Percentiles rank a stretch among this genome's conserved stretches.
Evolutionary conservation across 306 rosid genomes (phyloP).

Genomic region (Sindora glabra): DNA sequence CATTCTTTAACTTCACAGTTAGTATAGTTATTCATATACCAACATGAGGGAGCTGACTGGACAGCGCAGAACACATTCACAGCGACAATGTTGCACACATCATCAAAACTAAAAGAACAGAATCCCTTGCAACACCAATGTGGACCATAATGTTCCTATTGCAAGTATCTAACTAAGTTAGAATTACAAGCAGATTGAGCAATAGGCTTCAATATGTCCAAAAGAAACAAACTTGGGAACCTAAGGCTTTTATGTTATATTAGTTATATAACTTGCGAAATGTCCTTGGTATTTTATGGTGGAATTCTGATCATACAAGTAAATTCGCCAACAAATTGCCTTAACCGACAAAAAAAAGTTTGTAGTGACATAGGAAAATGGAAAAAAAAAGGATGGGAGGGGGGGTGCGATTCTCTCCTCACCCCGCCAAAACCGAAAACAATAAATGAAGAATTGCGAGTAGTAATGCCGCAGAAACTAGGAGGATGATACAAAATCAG

Average conservation of each 20-base stretch:
- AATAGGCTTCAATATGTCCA: background rate
- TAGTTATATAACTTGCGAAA: background rate
- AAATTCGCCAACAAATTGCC: background rate
- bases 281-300: background rate
- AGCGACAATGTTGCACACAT: slow-evolving; percentile 1
- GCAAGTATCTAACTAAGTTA: background rate
- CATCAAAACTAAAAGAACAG: background rate
- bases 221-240: slow-evolving; percentile 9
- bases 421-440: background rate
- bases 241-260: background rate
- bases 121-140: slow-evolving; percentile 5
- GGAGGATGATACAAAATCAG: background rate
- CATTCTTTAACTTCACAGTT: background rate
- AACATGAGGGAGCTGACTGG: background rate
- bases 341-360: background rate
- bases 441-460: background rate
- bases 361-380: background rate
- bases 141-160: background rate
- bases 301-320: background rate
- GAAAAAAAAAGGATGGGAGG: background rate
- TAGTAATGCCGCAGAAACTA: background rate
- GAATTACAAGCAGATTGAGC: background rate
- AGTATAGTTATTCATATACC: background rate
- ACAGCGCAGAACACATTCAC: background rate
- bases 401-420: slow-evolving; percentile 5